Percentiles rank a stretch among this genome's conserved stretches.
These are phyloP conservation scores for Tolypocladium tropicale DNA, from an alignment of 2,329 filamentous ascomycete species.

Conservation along the genomic window DNA sequence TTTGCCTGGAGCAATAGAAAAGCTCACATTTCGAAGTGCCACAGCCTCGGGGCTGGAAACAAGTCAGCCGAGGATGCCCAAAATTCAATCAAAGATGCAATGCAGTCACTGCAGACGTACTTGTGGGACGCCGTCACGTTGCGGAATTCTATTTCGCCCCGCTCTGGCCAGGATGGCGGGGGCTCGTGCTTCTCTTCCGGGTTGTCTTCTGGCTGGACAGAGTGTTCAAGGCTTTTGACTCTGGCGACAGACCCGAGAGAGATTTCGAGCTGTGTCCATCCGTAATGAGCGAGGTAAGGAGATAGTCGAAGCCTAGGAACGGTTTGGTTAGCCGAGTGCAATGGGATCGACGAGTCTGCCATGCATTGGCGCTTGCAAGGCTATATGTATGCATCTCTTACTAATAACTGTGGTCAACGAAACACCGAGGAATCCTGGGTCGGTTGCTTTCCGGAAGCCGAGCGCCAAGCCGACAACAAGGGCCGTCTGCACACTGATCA, in stretches of 20 bases:
- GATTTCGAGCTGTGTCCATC: not conserved
- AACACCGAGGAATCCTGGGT: not conserved
- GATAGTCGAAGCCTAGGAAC: not conserved
- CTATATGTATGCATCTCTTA: not conserved
- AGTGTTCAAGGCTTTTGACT: not conserved
- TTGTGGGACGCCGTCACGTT: not conserved
- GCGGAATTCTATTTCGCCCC: not conserved
- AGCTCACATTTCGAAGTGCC: not conserved
- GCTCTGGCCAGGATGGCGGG: not conserved
- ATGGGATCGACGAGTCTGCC: not conserved
- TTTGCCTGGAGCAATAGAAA: conserved; percentile 6
- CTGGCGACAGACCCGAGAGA: not conserved
- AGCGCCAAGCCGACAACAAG: not conserved
- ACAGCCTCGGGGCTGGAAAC: not conserved
- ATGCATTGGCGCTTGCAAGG: not conserved
- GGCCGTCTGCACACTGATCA: not conserved
- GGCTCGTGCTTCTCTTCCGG: not conserved
- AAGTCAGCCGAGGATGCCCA: not conserved
- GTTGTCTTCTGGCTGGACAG: not conserved
- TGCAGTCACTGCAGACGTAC: no score
- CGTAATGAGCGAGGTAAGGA: not conserved
- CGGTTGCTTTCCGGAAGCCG: not conserved
- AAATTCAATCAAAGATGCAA: not conserved
- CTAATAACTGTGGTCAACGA: not conserved
- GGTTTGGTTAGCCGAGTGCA: not conserved